Percentiles rank a stretch among this genome's conserved stretches.
phyloP scores from a whole-genome alignment of 2,329 filamentous ascomycete species.

The Zymoseptoria passerinii region DNA sequence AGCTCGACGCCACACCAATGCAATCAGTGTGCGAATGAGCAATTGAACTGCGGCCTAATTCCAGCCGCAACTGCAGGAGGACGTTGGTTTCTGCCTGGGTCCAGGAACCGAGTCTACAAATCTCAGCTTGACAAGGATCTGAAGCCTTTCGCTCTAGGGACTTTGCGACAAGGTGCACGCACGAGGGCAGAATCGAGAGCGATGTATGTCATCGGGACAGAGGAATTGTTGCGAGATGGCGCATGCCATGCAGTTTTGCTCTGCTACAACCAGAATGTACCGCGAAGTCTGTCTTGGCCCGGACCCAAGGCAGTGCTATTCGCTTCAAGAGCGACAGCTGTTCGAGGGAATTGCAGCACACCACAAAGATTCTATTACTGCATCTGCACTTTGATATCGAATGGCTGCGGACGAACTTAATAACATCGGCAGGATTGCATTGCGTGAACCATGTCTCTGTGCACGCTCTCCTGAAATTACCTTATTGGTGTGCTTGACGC shows the following conservation, averaged over 20 bases:
- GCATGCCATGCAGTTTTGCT: not conserved
- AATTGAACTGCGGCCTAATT: not conserved
- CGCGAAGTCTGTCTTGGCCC: not conserved
- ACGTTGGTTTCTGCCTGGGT: not conserved
- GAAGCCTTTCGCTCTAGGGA: not conserved
- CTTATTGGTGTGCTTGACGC: not conserved
- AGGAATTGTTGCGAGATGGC: too few species aligned
- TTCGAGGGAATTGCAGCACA: not conserved
- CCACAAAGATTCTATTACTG: not conserved
- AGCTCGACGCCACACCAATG: not conserved
- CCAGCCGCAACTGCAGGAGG: not conserved
- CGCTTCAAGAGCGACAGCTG: not conserved
- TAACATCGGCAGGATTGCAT: not conserved
- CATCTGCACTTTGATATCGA: not conserved
- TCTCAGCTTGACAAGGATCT: not conserved
- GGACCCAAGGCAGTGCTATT: not conserved
- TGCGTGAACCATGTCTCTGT: not conserved
- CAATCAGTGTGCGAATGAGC: too few species aligned
- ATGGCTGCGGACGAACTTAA: not conserved
- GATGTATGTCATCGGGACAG: too few species aligned
- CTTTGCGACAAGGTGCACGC: too few species aligned
- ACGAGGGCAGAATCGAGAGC: too few species aligned
- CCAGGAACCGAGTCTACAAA: not conserved
- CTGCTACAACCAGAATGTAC: not conserved
- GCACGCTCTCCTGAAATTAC: not conserved